phyloP scores from a whole-genome alignment of 2,329 filamentous ascomycete species.

The Colletotrichum truncatum region DNA sequence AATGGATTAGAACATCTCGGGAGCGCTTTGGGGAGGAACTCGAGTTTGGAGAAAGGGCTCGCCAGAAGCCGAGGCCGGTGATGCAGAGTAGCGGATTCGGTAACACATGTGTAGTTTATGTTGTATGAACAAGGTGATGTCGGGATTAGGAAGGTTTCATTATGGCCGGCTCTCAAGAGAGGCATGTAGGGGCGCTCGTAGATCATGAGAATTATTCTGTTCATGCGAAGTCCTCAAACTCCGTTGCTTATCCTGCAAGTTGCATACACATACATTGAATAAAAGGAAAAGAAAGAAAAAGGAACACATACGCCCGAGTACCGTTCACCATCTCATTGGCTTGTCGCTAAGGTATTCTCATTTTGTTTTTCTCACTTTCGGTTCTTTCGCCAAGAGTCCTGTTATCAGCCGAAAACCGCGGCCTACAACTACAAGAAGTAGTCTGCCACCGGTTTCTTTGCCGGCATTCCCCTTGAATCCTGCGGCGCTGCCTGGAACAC shows the following conservation, averaged over 20 bases:
- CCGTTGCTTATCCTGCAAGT: neutral
- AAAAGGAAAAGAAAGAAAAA: neutral
- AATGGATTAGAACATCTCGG: neutral
- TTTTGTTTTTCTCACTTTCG: neutral
- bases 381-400: neutral
- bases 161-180: neutral
- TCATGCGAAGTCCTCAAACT: slow-evolving; percentile 4
- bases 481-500: slow-evolving; percentile 98
- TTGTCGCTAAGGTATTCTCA: neutral
- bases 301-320: neutral
- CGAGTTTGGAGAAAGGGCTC: slow-evolving; percentile 1
- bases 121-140: neutral
- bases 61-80: neutral
- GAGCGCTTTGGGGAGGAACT: neutral
- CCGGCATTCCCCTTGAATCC: slow-evolving; percentile 96
- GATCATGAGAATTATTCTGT: neutral
- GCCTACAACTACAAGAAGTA: slow-evolving; percentile 77
- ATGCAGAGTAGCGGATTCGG: neutral
- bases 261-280: neutral
- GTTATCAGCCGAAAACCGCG: slow-evolving; percentile 31
- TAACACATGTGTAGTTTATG: neutral
- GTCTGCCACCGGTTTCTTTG: slow-evolving; percentile 97
- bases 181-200: neutral
- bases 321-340: neutral
- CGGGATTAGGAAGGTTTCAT: neutral